These are phyloP conservation scores for Conoideocrella luteorostrata DNA, from an alignment of 2,329 filamentous ascomycete genomes.

Conservation along the genomic window DNA sequence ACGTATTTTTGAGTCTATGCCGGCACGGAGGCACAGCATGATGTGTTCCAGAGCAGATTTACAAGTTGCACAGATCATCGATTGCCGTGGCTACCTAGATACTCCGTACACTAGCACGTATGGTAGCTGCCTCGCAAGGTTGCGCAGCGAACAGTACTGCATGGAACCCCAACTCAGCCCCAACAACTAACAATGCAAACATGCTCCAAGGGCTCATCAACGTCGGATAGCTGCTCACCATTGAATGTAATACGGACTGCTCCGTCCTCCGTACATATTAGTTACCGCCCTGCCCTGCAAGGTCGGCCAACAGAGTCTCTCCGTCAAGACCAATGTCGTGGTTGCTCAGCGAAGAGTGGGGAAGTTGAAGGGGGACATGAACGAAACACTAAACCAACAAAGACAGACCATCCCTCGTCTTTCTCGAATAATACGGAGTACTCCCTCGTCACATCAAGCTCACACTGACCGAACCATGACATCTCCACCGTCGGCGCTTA, in stretches of 20 bases:
- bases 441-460: conserved; percentile 6
- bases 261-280: no score
- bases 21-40: no score
- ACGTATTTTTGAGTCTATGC: no score
- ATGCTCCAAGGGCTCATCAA: background rate
- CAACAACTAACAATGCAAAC: background rate
- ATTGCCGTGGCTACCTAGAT: no score
- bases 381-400: conserved; percentile 6
- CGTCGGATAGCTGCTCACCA: background rate
- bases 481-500: conserved; percentile 2
- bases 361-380: conserved; percentile 7
- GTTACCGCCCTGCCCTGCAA: conserved; percentile 3
- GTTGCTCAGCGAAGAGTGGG: conserved; percentile 10
- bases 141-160: no score
- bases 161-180: no score
- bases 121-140: no score
- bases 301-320: background rate
- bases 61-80: no score
- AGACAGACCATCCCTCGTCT: background rate
- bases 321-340: background rate
- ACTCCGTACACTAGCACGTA: no score
- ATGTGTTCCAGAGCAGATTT: no score
- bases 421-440: background rate
- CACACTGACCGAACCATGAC: background rate
- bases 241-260: no score